Evolutionary conservation across 257 asterid genomes (phyloP).

Genomic region (Solanum lycopersicoides): DNA sequence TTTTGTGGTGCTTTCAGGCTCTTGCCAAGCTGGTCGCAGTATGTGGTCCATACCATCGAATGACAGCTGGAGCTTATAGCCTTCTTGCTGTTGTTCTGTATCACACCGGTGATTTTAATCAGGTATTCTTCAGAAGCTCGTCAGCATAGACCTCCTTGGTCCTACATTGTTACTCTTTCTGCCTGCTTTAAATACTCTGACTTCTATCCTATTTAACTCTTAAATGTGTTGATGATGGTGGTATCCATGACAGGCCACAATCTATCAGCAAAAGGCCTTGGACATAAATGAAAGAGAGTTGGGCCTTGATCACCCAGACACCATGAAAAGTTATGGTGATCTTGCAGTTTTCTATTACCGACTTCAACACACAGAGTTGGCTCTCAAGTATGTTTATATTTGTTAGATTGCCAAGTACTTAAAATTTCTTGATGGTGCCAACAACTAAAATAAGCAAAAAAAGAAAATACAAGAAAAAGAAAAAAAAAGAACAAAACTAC

Average conservation of each 20-base stretch:
- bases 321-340: conserved; percentile 99
- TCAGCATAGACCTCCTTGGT: neutral
- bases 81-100: conserved; percentile 97
- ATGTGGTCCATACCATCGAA: conserved; percentile 95
- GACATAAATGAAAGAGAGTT: conserved; percentile 97
- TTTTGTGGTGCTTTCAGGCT: conserved; percentile 48
- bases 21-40: conserved; percentile 92
- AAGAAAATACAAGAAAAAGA: neutral
- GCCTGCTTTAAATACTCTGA: neutral
- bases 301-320: conserved; percentile 99
- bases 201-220: neutral
- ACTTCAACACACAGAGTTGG: conserved; percentile 95
- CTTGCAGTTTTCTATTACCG: conserved; percentile 96
- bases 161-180: neutral
- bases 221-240: neutral
- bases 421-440: neutral
- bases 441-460: neutral
- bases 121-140: conserved; percentile 31
- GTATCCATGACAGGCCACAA: conserved; percentile 55
- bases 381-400: conserved; percentile 48
- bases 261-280: conserved; percentile 96
- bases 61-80: conserved; percentile 96
- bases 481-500: neutral
- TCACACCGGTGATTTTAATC: conserved; percentile 98
- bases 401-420: neutral